A percentile compares a stretch with the other conserved stretches of the same genome.
Conservation (phyloP, 306 rosid genomes). For the Gastrolobium villosum region DNA sequence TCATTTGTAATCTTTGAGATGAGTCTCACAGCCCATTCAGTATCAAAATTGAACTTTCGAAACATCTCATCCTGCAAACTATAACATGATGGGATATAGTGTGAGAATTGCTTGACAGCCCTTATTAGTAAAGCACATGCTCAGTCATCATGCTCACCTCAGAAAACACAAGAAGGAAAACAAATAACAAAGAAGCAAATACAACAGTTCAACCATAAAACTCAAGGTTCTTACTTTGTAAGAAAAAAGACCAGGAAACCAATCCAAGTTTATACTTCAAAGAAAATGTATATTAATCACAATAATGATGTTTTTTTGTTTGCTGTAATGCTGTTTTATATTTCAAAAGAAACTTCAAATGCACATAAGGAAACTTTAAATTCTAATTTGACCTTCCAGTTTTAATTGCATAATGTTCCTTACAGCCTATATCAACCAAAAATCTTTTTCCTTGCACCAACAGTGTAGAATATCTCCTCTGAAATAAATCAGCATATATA, state of each 20-base stretch:
- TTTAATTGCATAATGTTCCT: not conserved
- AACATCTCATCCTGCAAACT: slow-evolving; percentile 99
- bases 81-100: slow-evolving; percentile 44
- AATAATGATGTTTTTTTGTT: not conserved
- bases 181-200: not conserved
- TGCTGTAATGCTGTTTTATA: slow-evolving; percentile 13
- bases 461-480: not conserved
- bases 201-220: slow-evolving; percentile 28
- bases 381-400: not conserved
- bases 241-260: slow-evolving; percentile 3
- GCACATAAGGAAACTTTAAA: not conserved
- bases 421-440: slow-evolving; percentile 25
- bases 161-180: slow-evolving; percentile 16
- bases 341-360: slow-evolving; percentile 31
- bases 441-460: not conserved
- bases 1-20: slow-evolving; percentile 92
- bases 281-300: slow-evolving; percentile 19
- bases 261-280: slow-evolving; percentile 36
- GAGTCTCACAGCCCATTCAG: slow-evolving; percentile 96
- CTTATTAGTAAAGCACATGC: slow-evolving; percentile 22
- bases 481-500: slow-evolving; percentile 14
- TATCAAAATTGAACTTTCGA: slow-evolving; percentile 94
- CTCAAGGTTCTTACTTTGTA: slow-evolving; percentile 10
- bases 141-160: slow-evolving; percentile 8
- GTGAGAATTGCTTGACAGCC: slow-evolving; percentile 43